A percentile compares a stretch with the other conserved stretches of the same genome.
Evolutionary conservation across 805 yeast species (phyloP).

Genomic region (Diddensiella caesifluorescens): DNA sequence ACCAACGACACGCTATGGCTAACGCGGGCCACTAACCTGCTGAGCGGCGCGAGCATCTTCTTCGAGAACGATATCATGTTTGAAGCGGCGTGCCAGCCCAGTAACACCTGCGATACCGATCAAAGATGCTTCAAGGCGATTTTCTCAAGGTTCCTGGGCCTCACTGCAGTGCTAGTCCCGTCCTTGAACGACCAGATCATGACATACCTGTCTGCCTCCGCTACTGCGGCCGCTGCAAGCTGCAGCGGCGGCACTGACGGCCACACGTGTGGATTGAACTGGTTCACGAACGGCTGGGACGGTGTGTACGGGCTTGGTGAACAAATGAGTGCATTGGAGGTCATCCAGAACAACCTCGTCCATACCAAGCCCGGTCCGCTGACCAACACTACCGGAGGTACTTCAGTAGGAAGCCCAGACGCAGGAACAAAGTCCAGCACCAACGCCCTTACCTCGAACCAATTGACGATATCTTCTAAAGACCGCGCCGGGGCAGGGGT

Average conservation of each 20-base stretch:
- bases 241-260: conserved; percentile 88
- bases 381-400: conserved; percentile 60
- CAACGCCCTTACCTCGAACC: conserved; percentile 21
- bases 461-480: conserved; percentile 43
- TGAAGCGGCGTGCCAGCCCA: conserved; percentile 79
- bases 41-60: conserved; percentile 39
- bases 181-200: conserved; percentile 34
- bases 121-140: conserved; percentile 92
- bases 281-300: conserved; percentile 69
- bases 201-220: conserved; percentile 46
- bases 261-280: conserved; percentile 80
- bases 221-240: conserved; percentile 68
- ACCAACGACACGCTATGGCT: conserved; percentile 67
- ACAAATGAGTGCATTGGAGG: conserved; percentile 81
- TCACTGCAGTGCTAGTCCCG: conserved; percentile 70
- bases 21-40: conserved; percentile 48
- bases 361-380: conserved; percentile 46
- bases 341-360: conserved; percentile 43
- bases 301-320: conserved; percentile 80
- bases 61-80: conserved; percentile 47
- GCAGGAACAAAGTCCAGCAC: conserved; percentile 51
- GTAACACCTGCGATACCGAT: conserved; percentile 66
- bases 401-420: conserved; percentile 59
- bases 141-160: conserved; percentile 66
- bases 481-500: conserved; percentile 91